Conservation (phyloP, 2,329 filamentous ascomycete species). For the Davidsoniella australis region DNA sequence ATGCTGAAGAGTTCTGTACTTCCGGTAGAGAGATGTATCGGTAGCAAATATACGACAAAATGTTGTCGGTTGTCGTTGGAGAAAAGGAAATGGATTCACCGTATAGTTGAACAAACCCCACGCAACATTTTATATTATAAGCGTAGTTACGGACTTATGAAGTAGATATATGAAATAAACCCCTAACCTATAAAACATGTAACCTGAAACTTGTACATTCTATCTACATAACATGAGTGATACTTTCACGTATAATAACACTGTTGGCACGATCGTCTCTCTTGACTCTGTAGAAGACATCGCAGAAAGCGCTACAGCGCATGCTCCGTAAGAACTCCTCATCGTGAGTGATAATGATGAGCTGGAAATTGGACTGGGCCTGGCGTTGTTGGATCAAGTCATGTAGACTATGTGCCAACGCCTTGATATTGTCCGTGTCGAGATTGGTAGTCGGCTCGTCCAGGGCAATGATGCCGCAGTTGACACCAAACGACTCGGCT, state of each 20-base stretch:
- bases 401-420: conserved; percentile 68
- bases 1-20: not conserved
- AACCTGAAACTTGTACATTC: not conserved
- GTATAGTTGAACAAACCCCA: not conserved
- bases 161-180: not conserved
- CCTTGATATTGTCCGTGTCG: conserved; percentile 84
- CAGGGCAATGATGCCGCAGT: conserved; percentile 88
- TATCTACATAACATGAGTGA: conserved; percentile 29
- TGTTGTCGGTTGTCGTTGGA: not conserved
- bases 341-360: conserved; percentile 97
- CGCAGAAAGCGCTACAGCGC: conserved; percentile 84
- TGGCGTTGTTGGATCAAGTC: conserved; percentile 71
- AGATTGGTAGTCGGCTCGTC: conserved; percentile 97
- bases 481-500: conserved; percentile 89
- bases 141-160: not conserved
- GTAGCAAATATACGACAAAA: not conserved
- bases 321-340: conserved; percentile 89
- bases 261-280: conserved; percentile 76
- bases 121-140: not conserved
- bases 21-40: not conserved
- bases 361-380: conserved; percentile 85
- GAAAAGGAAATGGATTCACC: not conserved
- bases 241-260: conserved; percentile 56
- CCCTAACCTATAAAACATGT: not conserved
- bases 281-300: conserved; percentile 77